Evolutionary conservation across 306 rosid genomes (phyloP).

Genomic region (Pterocarpus macrocarpus): DNA sequence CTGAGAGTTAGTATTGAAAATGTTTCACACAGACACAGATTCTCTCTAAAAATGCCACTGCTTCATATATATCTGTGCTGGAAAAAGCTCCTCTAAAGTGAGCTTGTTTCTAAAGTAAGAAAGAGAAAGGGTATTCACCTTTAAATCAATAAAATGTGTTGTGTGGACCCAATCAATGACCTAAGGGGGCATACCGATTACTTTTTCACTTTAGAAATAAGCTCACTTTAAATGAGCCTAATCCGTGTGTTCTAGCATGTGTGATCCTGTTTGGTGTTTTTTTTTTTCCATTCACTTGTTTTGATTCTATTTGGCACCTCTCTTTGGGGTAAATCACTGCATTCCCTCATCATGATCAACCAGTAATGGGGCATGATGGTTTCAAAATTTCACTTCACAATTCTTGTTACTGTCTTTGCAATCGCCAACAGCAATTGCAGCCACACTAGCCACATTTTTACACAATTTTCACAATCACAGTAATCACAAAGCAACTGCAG

Average conservation of each 20-base stretch:
- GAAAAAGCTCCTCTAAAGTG: not conserved
- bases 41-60: slow-evolving; percentile 17
- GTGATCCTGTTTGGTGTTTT: not conserved
- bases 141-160: no score
- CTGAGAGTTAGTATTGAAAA: slow-evolving; percentile 15
- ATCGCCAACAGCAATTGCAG: not conserved
- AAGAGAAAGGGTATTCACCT: no score
- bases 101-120: not conserved
- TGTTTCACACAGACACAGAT: slow-evolving; percentile 6
- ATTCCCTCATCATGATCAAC: slow-evolving; percentile 20
- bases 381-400: not conserved
- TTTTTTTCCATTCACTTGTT: not conserved
- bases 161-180: no score
- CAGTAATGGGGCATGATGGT: not conserved
- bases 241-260: not conserved
- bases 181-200: no score
- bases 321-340: not conserved
- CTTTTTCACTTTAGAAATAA: no score
- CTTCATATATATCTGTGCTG: not conserved
- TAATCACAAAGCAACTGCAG: not conserved
- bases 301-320: not conserved
- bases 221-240: no score
- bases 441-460: not conserved
- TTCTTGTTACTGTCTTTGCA: not conserved
- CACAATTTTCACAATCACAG: not conserved